Evolutionary conservation across 768 basidiomycete genomes (phyloP).

Genomic region (Wakefieldia striispora): DNA sequence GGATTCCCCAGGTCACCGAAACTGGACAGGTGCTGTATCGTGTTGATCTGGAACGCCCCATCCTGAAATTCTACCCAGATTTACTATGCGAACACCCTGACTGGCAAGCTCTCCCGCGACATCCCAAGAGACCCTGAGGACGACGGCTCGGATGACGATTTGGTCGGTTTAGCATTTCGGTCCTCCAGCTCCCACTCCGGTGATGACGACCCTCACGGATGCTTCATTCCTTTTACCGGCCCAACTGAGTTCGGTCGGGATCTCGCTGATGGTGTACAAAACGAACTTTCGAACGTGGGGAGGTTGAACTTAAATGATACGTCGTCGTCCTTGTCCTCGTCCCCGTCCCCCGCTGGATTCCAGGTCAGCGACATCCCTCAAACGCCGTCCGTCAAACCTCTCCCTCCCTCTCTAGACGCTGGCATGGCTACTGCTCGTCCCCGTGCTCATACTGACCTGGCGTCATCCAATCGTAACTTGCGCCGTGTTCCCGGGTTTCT

Average conservation of each 20-base stretch:
- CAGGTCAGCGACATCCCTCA: background rate
- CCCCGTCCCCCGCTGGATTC: background rate
- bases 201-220: conserved; percentile 45
- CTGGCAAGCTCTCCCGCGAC: conserved; percentile 76
- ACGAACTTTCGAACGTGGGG: background rate
- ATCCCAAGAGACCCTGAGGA: conserved; percentile 66
- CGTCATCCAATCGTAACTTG: conserved; percentile 1
- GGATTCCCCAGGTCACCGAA: conserved; percentile 83
- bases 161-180: conserved; percentile 50
- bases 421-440: conserved; percentile 9
- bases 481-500: conserved; percentile 9
- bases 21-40: conserved; percentile 68
- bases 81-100: conserved; percentile 88
- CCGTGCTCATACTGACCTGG: conserved; percentile 28
- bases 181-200: conserved; percentile 50
- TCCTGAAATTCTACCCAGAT: conserved; percentile 50
- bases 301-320: background rate
- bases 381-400: conserved; percentile 2
- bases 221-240: conserved; percentile 28
- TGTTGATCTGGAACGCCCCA: conserved; percentile 1
- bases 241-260: conserved; percentile 1
- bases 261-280: background rate
- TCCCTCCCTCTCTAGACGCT: conserved; percentile 1
- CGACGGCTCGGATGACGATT: conserved; percentile 56
- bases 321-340: background rate